phyloP scores from a whole-genome alignment of 352 stramenopile species.

The Phytophthora multivora region DNA sequence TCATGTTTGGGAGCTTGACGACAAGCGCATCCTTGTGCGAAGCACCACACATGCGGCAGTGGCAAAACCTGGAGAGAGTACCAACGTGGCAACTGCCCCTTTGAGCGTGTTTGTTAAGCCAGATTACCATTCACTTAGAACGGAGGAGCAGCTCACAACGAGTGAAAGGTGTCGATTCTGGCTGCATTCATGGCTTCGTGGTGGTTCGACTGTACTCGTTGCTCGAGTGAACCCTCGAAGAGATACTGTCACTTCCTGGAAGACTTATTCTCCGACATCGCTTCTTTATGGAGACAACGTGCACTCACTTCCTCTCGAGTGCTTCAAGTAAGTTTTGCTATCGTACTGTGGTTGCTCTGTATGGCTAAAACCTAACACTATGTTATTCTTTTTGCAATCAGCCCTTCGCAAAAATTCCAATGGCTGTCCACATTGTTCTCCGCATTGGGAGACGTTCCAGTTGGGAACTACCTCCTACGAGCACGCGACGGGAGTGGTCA shows the following conservation, averaged over 20 bases:
- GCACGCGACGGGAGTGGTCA: conserved; percentile 9
- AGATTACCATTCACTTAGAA: conserved; percentile 55
- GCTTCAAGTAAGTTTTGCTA: conserved; percentile 57
- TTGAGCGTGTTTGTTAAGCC: conserved; percentile 78
- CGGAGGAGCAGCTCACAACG: conserved; percentile 62
- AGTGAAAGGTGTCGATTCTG: conserved; percentile 70
- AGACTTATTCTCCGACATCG: conserved; percentile 47
- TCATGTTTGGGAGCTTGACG: conserved; percentile 68
- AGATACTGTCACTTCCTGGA: conserved; percentile 43
- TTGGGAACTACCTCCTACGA: conserved; percentile 45
- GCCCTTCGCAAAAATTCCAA: conserved; percentile 45
- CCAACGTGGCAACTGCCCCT: conserved; percentile 9
- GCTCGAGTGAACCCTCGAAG: conserved; percentile 46
- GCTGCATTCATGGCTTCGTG: conserved; percentile 82
- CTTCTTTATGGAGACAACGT: conserved; percentile 49
- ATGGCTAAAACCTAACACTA: background rate
- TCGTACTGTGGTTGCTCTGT: background rate
- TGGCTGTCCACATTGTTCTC: conserved; percentile 38
- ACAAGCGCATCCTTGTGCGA: conserved; percentile 65
- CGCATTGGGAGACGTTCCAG: conserved; percentile 32
- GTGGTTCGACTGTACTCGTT: conserved; percentile 57
- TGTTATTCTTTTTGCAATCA: conserved; percentile 4
- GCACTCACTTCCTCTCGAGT: conserved; percentile 34
- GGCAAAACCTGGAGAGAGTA: conserved; percentile 5
- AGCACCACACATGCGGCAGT: conserved; percentile 40